Base-by-base conservation (phyloP, 1,284 basidiomycete species). In the Leccinum griseonigrum region DNA sequence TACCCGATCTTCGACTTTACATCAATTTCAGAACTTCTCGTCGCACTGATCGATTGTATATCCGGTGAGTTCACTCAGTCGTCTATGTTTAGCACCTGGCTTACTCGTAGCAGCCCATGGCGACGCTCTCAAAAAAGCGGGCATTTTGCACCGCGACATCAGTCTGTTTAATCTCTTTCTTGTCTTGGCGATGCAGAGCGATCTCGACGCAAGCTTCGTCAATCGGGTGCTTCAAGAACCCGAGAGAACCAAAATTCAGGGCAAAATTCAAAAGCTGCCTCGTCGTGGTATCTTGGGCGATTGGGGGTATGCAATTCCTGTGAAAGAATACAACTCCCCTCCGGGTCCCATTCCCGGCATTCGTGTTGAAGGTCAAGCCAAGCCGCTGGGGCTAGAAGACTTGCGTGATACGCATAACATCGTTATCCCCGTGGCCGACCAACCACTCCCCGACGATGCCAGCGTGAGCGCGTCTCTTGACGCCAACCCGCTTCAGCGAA, bases 101-200 rank as follows among this genome's bases (percentile, higher is more conserved):
- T 53, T 32, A 54, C 32, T 3, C 14, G 4, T 34, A 5, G 1
- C 22, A 65, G 60, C 29, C 2, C 62, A 65, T 50, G 11, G 28
- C 6, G 48, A 61, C 3, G 29, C 52, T 16, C 18, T 57, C 1
- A 5, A 55, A 2, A 9, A 34, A 0, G 52, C 46, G 1, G 0
- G 3, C 2, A 6, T 65, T 18, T 55, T 64, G 0, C 63, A 64
- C 8, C 34, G 7, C 0, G 51, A 64, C 5, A 52, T 64, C 2
- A 64, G 63, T 3, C 28, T 60, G 0, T 58, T 64, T 31, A 65
- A 65, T 8, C 53, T 64, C 1, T 34, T 64, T 5, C 48, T 62
- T 3, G n/a, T 48, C 3, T 2, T 52, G 18, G 38, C 16, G 4
- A 51, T 10, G 4, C 11, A 60, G 0, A 28, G 11, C 13, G 10